phyloP scores from a whole-genome alignment of 768 basidiomycete genomes.

The Clavulina sp. region DNA sequence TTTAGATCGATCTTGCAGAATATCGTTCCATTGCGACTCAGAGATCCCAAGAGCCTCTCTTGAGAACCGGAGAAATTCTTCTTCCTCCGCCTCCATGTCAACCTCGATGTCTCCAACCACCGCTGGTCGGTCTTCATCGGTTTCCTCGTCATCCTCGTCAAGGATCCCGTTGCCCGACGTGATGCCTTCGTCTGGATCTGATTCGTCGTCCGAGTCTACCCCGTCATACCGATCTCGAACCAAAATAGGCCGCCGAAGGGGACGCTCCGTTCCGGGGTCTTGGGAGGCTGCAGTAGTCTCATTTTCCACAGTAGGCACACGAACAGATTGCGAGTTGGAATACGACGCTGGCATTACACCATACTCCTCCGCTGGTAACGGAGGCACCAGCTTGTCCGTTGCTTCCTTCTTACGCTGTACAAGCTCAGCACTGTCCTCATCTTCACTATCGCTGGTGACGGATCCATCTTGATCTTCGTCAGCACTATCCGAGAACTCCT shows the following conservation, averaged over 20 bases:
- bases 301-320: neutral
- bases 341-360: conserved; percentile 66
- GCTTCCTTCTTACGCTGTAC: conserved; percentile 28
- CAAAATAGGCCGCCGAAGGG: conserved; percentile 61
- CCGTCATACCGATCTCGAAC: conserved; percentile 79
- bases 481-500: conserved; percentile 31
- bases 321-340: conserved; percentile 2
- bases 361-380: conserved; percentile 67
- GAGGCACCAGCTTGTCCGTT: conserved; percentile 69
- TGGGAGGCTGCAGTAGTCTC: neutral
- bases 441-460: conserved; percentile 28
- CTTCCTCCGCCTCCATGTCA: conserved; percentile 85
- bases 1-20: conserved; percentile 55
- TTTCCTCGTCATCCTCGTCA: conserved; percentile 27
- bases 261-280: conserved; percentile 18
- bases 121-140: conserved; percentile 64
- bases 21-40: conserved; percentile 79
- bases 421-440: conserved; percentile 15
- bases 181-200: conserved; percentile 26
- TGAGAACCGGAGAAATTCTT: conserved; percentile 90
- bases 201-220: conserved; percentile 79
- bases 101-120: conserved; percentile 72
- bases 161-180: conserved; percentile 13
- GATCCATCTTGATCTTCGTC: conserved; percentile 24
- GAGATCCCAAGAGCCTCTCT: conserved; percentile 78